Percentiles rank a stretch among this genome's conserved stretches.
Conservation (phyloP, 352 stramenopile species). For the Phytophthora meadii region DNA sequence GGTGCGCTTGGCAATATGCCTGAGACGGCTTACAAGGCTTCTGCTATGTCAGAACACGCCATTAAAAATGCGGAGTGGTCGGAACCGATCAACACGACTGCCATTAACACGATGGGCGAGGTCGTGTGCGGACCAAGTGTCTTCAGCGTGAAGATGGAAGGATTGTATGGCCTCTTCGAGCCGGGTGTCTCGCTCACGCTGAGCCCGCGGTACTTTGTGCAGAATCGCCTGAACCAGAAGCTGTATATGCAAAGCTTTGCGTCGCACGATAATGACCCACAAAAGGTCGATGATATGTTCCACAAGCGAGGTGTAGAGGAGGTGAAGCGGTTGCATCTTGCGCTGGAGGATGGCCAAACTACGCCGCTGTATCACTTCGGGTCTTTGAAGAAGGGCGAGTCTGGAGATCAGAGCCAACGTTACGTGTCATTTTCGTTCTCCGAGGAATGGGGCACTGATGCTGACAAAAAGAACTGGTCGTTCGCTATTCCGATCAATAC, state of each 20-base stretch:
- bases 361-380: constrained; percentile 82
- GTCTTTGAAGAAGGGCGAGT: constrained; percentile 76
- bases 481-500: constrained; percentile 82
- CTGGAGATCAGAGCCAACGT: constrained; percentile 63
- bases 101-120: constrained; percentile 88
- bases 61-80: constrained; percentile 78
- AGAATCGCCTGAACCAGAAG: constrained; percentile 85
- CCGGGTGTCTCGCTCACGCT: constrained; percentile 78
- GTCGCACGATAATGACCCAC: constrained; percentile 61
- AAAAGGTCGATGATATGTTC: constrained; percentile 76
- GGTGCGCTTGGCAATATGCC: constrained; percentile 60
- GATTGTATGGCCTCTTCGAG: constrained; percentile 83
- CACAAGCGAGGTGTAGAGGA: constrained; percentile 72
- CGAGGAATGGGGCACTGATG: constrained; percentile 59
- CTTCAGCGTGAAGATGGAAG: constrained; percentile 84
- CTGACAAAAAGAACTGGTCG: constrained; percentile 72
- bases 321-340: constrained; percentile 57
- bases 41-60: constrained; percentile 64
- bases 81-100: constrained; percentile 83
- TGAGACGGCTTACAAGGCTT: constrained; percentile 51
- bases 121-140: constrained; percentile 75
- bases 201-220: constrained; percentile 82
- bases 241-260: constrained; percentile 80
- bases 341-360: constrained; percentile 66
- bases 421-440: constrained; percentile 87